Conservation (phyloP, 164 flowering plant species). For the Piper betle region DNA sequence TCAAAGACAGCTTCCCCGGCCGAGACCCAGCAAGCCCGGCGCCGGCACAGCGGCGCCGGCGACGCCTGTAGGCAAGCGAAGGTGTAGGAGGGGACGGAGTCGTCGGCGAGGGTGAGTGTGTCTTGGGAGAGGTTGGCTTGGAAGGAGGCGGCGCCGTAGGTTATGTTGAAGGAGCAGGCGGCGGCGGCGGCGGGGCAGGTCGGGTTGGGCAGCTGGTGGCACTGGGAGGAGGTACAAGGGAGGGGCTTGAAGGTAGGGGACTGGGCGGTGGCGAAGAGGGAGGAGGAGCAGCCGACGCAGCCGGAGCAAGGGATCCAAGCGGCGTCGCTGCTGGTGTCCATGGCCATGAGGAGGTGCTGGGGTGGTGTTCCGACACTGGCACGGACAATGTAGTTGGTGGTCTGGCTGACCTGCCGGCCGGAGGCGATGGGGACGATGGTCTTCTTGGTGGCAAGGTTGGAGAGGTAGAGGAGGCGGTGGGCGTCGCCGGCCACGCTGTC, state of each 20-base stretch:
- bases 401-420: constrained; percentile 50
- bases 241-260: constrained; percentile 47
- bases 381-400: constrained; percentile 62
- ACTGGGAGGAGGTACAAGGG: constrained; percentile 46
- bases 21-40: constrained; percentile 80
- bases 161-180: constrained; percentile 52
- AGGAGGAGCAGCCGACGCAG: constrained; percentile 65
- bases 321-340: constrained; percentile 80
- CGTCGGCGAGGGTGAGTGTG: constrained; percentile 46
- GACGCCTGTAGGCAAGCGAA: constrained; percentile 60
- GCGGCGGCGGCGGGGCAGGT: constrained; percentile 22
- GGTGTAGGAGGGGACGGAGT: constrained; percentile 44
- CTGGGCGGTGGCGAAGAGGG: constrained; percentile 25
- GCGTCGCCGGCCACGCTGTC: constrained; percentile 28
- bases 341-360: constrained; percentile 60
- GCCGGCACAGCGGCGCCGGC: constrained; percentile 63
- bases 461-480: constrained; percentile 26
- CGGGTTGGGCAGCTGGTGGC: constrained; percentile 60
- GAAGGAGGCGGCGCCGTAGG: constrained; percentile 65
- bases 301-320: constrained; percentile 88
- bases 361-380: constrained; percentile 69
- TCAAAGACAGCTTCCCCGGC: constrained; percentile 75
- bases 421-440: constrained; percentile 70
- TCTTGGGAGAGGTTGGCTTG: constrained; percentile 55
- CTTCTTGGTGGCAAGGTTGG: constrained; percentile 32